A percentile compares a stretch with the other conserved stretches of the same genome.
Evolutionary conservation across 78 protist species (phyloP).

Genomic region (Planoprotostelium fungivorum): DNA sequence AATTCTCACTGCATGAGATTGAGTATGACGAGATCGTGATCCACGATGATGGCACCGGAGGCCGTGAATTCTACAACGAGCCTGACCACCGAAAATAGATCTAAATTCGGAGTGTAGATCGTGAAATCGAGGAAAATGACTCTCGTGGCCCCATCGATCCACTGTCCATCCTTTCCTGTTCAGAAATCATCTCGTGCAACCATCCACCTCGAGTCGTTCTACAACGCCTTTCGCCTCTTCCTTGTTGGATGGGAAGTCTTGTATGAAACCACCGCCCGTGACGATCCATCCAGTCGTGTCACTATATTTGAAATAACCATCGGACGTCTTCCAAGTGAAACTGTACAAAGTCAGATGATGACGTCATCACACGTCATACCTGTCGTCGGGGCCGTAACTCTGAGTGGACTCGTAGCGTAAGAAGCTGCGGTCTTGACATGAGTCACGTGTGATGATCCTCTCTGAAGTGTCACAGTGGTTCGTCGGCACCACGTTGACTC

Average conservation of each 20-base stretch:
- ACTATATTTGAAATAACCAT: neutral
- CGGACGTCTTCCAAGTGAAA: neutral
- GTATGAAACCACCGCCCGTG: neutral
- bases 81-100: neutral
- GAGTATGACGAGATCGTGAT: neutral
- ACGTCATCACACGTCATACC: neutral
- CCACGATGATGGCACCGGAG: neutral
- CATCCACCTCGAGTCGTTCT: neutral
- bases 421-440: neutral
- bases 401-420: neutral
- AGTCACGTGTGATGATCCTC: neutral
- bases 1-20: neutral
- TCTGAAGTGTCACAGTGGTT: neutral
- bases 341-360: neutral
- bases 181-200: neutral
- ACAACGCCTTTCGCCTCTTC: neutral
- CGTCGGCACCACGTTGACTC: neutral
- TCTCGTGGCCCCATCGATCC: neutral
- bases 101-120: neutral
- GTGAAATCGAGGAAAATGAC: neutral
- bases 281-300: neutral
- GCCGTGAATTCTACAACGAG: neutral
- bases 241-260: neutral
- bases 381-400: neutral
- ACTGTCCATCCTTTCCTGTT: neutral